Percentiles rank a stretch among this genome's conserved stretches.
Conservation (phyloP, 192 early-diverging fungal species). For the Umbelopsis isabellina region DNA sequence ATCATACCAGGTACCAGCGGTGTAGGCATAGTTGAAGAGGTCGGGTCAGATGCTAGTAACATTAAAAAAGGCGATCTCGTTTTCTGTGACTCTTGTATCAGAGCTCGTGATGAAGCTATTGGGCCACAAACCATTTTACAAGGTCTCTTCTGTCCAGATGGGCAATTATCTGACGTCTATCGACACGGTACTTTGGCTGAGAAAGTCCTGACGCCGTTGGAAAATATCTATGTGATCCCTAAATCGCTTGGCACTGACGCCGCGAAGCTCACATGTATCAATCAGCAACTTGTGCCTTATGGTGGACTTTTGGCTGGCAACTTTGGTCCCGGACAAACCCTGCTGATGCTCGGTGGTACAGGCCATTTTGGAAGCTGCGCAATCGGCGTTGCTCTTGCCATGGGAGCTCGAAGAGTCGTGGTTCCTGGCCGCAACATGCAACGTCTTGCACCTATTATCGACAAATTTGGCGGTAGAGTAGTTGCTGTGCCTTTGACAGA, state of each 20-base stretch:
- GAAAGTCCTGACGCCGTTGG: slow-evolving; percentile 31
- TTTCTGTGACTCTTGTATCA: slow-evolving; percentile 39
- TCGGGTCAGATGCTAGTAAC: slow-evolving; percentile 26
- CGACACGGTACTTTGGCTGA: slow-evolving; percentile 38
- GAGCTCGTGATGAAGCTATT: slow-evolving; percentile 37
- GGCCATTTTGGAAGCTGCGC: slow-evolving; percentile 36
- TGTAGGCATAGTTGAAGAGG: slow-evolving; percentile 31
- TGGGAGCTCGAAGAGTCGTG: slow-evolving; percentile 40
- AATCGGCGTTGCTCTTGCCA: slow-evolving; percentile 29
- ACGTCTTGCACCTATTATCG: slow-evolving; percentile 24
- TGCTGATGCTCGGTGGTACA: slow-evolving; percentile 34
- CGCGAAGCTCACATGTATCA: slow-evolving; percentile 5
- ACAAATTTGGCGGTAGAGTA: slow-evolving; percentile 27
- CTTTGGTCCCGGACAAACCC: slow-evolving; percentile 36
- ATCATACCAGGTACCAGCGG: slow-evolving; percentile 38
- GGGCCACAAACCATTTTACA: slow-evolving; percentile 33
- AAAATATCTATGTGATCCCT: slow-evolving; percentile 37
- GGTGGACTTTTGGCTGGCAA: slow-evolving; percentile 34
- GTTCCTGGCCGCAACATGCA: slow-evolving; percentile 25
- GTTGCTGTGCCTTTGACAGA: slow-evolving; percentile 28
- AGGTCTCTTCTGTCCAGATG: slow-evolving; percentile 29
- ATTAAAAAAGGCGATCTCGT: slow-evolving; percentile 37
- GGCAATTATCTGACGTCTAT: slow-evolving; percentile 21
- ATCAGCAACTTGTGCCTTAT: slow-evolving; percentile 28
- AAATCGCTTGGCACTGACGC: slow-evolving; percentile 19